A percentile compares a stretch with the other conserved stretches of the same genome.
These are phyloP conservation scores for Blastobotrys parvus DNA, from an alignment of 805 yeast genomes.

Conservation along the genomic window DNA sequence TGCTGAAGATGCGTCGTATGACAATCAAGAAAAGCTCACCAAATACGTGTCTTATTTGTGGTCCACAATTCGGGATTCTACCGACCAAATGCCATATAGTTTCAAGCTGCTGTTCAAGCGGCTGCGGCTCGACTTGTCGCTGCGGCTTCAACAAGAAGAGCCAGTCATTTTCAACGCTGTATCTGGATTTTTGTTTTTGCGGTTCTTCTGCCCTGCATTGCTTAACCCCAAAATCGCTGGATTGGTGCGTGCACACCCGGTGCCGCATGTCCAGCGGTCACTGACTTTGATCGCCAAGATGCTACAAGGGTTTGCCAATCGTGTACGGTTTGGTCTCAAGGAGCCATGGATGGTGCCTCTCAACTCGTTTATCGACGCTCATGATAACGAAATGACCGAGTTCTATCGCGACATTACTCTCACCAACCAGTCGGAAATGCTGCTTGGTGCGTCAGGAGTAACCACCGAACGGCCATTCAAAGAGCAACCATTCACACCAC, in stretches of 20 bases:
- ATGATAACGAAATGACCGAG: conserved; percentile 49
- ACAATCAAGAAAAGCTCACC: conserved; percentile 42
- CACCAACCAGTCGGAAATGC: conserved; percentile 9
- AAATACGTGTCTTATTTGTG: conserved; percentile 52
- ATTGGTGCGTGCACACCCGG: conserved; percentile 60
- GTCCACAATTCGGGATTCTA: conserved; percentile 53
- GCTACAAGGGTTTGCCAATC: conserved; percentile 68
- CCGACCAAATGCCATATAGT: conserved; percentile 65
- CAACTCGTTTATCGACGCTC: conserved; percentile 58
- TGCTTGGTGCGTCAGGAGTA: background rate
- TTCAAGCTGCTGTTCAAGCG: conserved; percentile 57
- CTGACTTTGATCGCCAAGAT: conserved; percentile 71
- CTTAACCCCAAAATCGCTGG: conserved; percentile 82
- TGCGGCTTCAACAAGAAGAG: conserved; percentile 9
- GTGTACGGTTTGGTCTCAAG: conserved; percentile 67
- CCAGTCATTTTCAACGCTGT: conserved; percentile 55
- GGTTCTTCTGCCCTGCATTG: conserved; percentile 87
- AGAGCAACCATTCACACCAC: conserved; percentile 12
- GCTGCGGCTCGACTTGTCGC: conserved; percentile 34
- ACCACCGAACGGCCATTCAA: conserved; percentile 16
- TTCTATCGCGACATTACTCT: conserved; percentile 63
- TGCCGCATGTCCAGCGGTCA: conserved; percentile 65
- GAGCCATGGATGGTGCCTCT: conserved; percentile 71
- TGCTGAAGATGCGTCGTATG: conserved; percentile 30
- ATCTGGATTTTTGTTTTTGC: conserved; percentile 72